phyloP scores from a whole-genome alignment of 2,329 filamentous ascomycete species.

The Setomelanomma holmii region DNA sequence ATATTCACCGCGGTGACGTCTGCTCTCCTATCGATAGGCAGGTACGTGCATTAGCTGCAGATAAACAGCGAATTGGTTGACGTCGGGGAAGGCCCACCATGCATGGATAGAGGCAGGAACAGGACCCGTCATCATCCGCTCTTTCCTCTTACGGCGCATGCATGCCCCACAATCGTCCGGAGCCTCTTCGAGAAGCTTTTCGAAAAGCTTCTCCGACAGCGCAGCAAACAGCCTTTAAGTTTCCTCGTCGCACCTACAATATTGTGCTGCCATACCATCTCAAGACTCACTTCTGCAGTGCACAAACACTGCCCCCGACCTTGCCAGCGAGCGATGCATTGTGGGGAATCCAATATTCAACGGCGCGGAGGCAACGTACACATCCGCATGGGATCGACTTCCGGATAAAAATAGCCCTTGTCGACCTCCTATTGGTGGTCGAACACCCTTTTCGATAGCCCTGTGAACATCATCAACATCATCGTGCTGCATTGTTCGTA shows the following conservation, averaged over 20 bases:
- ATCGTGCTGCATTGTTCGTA: background rate
- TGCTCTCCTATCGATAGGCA: slow-evolving; percentile 16
- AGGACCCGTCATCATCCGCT: slow-evolving; percentile 13
- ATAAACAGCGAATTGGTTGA: slow-evolving; percentile 21
- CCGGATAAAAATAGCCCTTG: background rate
- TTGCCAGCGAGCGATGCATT: background rate
- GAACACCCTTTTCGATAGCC: background rate
- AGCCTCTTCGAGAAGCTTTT: background rate
- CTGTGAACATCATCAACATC: background rate
- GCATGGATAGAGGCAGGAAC: slow-evolving; percentile 13
- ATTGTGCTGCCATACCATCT: background rate
- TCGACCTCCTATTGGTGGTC: background rate
- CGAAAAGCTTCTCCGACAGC: background rate
- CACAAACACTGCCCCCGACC: too few species aligned
- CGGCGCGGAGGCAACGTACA: slow-evolving; percentile 1
- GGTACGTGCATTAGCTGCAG: slow-evolving; percentile 24
- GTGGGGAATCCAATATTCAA: slow-evolving; percentile 2
- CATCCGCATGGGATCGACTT: background rate
- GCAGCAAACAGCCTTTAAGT: background rate
- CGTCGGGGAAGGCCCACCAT: slow-evolving; percentile 16
- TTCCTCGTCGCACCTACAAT: background rate
- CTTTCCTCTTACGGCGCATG: slow-evolving; percentile 2
- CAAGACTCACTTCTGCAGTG: too few species aligned
- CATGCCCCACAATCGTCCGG: background rate
- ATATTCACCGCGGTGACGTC: slow-evolving; percentile 26